A percentile compares a stretch with the other conserved stretches of the same genome.
Evolutionary conservation across 352 stramenopile species (phyloP).

Genomic region (Halophytophthora polymorphica): DNA sequence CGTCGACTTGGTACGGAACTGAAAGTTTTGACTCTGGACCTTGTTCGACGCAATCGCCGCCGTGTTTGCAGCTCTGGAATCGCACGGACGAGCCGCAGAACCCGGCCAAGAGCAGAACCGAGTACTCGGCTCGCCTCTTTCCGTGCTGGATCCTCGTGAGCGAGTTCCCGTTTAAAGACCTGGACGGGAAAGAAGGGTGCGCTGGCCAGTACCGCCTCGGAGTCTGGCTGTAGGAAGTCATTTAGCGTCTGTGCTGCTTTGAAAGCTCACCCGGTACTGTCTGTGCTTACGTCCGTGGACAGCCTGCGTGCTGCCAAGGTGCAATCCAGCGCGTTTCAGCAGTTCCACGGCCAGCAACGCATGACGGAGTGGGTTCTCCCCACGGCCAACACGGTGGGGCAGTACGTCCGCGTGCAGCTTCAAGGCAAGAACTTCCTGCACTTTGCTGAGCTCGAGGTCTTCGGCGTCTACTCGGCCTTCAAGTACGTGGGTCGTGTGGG

Average conservation of each 20-base stretch:
- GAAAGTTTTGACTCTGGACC: neutral
- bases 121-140: constrained; percentile 85
- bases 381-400: constrained; percentile 72
- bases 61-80: constrained; percentile 84
- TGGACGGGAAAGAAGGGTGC: constrained; percentile 73
- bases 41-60: constrained; percentile 1
- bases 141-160: constrained; percentile 93
- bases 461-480: constrained; percentile 85
- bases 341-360: constrained; percentile 73
- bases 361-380: constrained; percentile 89
- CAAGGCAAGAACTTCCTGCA: constrained; percentile 89
- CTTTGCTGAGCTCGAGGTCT: constrained; percentile 90
- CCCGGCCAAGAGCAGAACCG: constrained; percentile 54
- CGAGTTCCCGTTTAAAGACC: constrained; percentile 80
- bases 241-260: too few species aligned
- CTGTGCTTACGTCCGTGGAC: neutral
- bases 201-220: neutral
- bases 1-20: neutral
- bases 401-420: constrained; percentile 86
- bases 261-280: too few species aligned
- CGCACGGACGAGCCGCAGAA: constrained; percentile 87
- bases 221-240: neutral
- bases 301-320: constrained; percentile 82
- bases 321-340: constrained; percentile 71
- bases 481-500: constrained; percentile 82